Evolutionary conservation across 192 early-diverging fungal genomes (phyloP), one percentile per base, ranked within the genome.

Genomic region (Gonapodya prolifera): DNA sequence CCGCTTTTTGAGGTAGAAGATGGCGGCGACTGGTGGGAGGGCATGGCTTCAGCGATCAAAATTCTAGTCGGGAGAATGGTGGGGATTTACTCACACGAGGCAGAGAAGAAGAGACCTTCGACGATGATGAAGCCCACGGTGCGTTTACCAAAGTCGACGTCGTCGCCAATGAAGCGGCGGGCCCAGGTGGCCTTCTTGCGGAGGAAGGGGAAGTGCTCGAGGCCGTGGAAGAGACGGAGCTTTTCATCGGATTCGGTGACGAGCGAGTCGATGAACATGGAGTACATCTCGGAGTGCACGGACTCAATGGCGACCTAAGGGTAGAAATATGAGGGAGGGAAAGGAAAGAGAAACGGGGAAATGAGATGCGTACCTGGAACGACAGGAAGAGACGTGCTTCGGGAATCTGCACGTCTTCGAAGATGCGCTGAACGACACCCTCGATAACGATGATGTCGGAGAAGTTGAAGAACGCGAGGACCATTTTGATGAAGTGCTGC

Each of bases 1-100:
- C 79, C 96, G 93, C 89, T 99, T 99, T 92, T 98, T 99, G 82
- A 99, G 92, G 96, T 96, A 99, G 81, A 99, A 99, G 87, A 99
- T 99, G 31, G 97, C 89, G 0, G 97, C 95, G 83, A 98, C n/a
- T n/a, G n/a, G n/a, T n/a, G n/a, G n/a, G n/a, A n/a, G n/a, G n/a
- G n/a, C n/a, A n/a, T n/a, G n/a, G n/a, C n/a, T n/a, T n/a, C n/a
- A n/a, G n/a, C n/a, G n/a, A n/a, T n/a, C n/a, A n/a, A n/a, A n/a
- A n/a, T n/a, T n/a, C n/a, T n/a, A n/a, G n/a, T n/a, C n/a, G n/a
- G n/a, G n/a, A n/a, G n/a, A n/a, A n/a, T n/a, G n/a, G n/a, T n/a
- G n/a, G n/a, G n/a, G n/a, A n/a, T n/a, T n/a, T n/a, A n/a, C n/a
- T n/a, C n/a, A n/a, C n/a, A 98, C 23, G 97, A 91, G 16, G 95